These are phyloP conservation scores for Trichosporon sp. DNA, from an alignment of 1,284 basidiomycete species.

Conservation along the genomic window DNA sequence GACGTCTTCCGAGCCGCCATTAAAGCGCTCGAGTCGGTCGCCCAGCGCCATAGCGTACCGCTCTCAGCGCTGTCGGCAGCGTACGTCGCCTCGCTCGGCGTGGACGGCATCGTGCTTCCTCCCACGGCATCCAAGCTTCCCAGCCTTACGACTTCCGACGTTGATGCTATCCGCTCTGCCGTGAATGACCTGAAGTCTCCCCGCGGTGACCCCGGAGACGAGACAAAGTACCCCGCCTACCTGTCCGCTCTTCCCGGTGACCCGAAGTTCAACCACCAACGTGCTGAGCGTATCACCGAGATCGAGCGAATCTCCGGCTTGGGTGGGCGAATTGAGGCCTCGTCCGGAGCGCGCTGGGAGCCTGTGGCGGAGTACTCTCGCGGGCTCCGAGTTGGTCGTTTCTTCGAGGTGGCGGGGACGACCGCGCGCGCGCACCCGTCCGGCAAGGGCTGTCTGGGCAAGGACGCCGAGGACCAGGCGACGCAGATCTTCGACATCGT, in stretches of 20 bases:
- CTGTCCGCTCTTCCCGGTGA: constrained; percentile 12
- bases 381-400: constrained; percentile 23
- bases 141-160: background rate
- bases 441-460: constrained; percentile 20
- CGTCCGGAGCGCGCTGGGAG: constrained; percentile 26
- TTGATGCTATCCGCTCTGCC: background rate
- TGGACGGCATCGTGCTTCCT: background rate
- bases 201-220: constrained; percentile 27
- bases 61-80: constrained; percentile 29
- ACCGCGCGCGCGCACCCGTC: constrained; percentile 27
- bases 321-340: constrained; percentile 22
- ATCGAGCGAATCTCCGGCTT: constrained; percentile 18
- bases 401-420: constrained; percentile 25
- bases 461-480: constrained; percentile 27
- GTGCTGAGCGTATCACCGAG: background rate
- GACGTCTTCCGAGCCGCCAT: constrained; percentile 29
- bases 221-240: constrained; percentile 27
- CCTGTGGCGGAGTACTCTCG: constrained; percentile 28
- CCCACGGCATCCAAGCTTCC: background rate
- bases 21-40: constrained; percentile 25
- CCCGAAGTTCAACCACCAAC: background rate
- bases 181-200: background rate
- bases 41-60: constrained; percentile 29
- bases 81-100: constrained; percentile 13
- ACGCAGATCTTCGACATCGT: constrained; percentile 34